Conservation (phyloP, 768 basidiomycete genomes). For the Mrakia gelida region DNA sequence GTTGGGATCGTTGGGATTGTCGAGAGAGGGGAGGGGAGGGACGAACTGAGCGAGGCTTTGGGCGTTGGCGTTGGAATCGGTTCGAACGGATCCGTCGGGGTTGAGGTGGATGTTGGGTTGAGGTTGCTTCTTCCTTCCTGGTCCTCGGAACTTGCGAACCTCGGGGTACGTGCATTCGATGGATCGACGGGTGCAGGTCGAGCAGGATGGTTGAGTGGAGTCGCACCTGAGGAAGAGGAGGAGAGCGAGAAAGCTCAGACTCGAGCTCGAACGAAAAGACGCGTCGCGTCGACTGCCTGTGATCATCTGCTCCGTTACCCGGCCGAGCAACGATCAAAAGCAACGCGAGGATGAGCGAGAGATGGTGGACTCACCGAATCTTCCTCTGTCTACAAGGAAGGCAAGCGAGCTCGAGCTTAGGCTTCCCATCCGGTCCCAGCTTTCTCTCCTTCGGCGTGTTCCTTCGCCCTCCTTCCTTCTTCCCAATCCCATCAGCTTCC, state of each 20-base stretch:
- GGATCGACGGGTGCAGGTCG: background rate
- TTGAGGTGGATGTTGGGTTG: background rate
- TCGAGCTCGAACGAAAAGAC: background rate
- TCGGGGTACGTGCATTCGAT: background rate
- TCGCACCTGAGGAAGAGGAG: background rate
- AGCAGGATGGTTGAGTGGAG: constrained; percentile 1
- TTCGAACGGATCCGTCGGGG: background rate
- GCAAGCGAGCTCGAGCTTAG: background rate
- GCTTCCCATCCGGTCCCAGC: constrained; percentile 12
- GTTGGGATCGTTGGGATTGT: too few relatives aligned
- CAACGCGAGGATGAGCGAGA: too few relatives aligned
- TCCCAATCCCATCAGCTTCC: background rate
- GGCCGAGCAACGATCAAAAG: too few relatives aligned
- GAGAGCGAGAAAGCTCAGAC: background rate
- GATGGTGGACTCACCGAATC: background rate
- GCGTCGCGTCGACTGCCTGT: background rate
- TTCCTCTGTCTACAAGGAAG: constrained; percentile 5
- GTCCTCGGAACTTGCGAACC: background rate
- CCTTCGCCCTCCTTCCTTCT: background rate
- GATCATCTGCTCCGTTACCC: too few relatives aligned
- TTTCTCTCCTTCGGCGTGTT: background rate
- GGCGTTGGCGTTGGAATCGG: too few relatives aligned
- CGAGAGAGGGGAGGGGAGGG: too few relatives aligned
- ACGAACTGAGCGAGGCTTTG: too few relatives aligned
- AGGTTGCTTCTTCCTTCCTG: background rate